Evolutionary conservation across 2,329 filamentous ascomycete genomes (phyloP).

Genomic region (Fusarium nanum): DNA sequence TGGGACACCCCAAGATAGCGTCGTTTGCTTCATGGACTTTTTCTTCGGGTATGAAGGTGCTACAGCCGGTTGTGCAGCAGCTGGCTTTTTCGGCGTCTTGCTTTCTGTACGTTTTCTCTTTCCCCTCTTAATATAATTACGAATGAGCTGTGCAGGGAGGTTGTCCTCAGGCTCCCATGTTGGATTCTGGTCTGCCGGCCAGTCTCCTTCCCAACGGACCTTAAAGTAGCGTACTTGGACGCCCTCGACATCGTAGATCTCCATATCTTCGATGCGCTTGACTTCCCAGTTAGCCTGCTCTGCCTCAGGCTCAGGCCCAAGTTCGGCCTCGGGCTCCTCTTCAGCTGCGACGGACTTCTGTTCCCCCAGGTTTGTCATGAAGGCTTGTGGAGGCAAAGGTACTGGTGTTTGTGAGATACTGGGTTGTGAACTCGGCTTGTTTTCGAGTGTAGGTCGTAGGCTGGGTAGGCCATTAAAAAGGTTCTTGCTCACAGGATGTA

Average conservation of each 20-base stretch:
- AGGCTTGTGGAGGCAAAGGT: background rate
- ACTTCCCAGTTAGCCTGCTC: slow-evolving; percentile 55
- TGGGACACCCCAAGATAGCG: slow-evolving; percentile 37
- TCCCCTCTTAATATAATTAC: slow-evolving; percentile 52
- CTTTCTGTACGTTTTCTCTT: background rate
- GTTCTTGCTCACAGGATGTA: background rate
- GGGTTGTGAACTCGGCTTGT: background rate
- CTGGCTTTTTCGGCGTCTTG: background rate
- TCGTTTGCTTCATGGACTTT: slow-evolving; percentile 43
- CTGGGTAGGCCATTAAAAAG: background rate
- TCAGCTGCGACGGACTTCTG: background rate
- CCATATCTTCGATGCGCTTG: slow-evolving; percentile 58
- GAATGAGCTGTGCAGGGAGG: slow-evolving; percentile 56
- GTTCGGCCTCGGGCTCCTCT: background rate
- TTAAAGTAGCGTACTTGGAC: slow-evolving; percentile 59
- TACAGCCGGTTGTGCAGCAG: slow-evolving; percentile 29
- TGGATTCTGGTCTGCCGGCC: slow-evolving; percentile 66
- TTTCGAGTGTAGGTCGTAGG: background rate
- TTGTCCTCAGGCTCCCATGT: slow-evolving; percentile 69
- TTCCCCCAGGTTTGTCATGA: background rate
- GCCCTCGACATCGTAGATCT: slow-evolving; percentile 53
- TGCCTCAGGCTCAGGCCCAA: background rate
- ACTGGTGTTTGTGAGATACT: background rate
- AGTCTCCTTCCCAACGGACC: slow-evolving; percentile 68
- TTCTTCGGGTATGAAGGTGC: slow-evolving; percentile 19